Evolutionary conservation across 2,329 filamentous ascomycete species (phyloP), one percentile per base, ranked within the genome.

Genomic region (Botryotinia globosa): DNA sequence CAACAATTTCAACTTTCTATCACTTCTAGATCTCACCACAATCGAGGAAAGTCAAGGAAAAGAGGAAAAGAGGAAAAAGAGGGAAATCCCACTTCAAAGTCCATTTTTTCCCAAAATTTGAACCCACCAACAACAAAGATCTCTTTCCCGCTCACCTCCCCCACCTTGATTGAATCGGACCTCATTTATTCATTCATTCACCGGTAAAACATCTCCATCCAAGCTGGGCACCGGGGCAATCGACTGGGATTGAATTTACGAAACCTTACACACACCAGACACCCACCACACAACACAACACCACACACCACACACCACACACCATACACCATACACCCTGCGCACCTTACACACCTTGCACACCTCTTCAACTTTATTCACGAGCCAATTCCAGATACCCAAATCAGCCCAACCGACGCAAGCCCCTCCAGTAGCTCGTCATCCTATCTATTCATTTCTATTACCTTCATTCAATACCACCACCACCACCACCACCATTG

Each of bases 341-440:
- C 34, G 16, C 32, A 61, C n/a, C 44, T 51, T 66, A 16, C 14
- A 39, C 58, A 37, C 58, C 58, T 61, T 61, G 10, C 32, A 61
- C 58, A 7, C 25, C 37, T 42, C 64, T 39, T 54, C 29, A 22
- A 39, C 42, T 25, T 42, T 56, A 22, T 71, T 71, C 69, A 71
- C 69, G 69, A 71, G 69, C 69, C 69, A 65, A 71, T 71, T 71
- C 69, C 54, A 66, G 69, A 59, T 71, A 71, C 69, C 69, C 63
- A 71, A 71, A 71, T 67, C 69, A 71, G 69, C 69, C 69, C 69
- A 71, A 71, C 69, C 69, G 16, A 66, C 45, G 34, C 69, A 51
- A 63, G 37, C 61, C 61, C 69, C 69, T 71, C 69, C 69, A 70
- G 34, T 62, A 48, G 42, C 54, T 48, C 56, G 69, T 71, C 69